phyloP scores from a whole-genome alignment of 2,329 filamentous ascomycete species.

The Aspergillus brunneoviolaceus region DNA sequence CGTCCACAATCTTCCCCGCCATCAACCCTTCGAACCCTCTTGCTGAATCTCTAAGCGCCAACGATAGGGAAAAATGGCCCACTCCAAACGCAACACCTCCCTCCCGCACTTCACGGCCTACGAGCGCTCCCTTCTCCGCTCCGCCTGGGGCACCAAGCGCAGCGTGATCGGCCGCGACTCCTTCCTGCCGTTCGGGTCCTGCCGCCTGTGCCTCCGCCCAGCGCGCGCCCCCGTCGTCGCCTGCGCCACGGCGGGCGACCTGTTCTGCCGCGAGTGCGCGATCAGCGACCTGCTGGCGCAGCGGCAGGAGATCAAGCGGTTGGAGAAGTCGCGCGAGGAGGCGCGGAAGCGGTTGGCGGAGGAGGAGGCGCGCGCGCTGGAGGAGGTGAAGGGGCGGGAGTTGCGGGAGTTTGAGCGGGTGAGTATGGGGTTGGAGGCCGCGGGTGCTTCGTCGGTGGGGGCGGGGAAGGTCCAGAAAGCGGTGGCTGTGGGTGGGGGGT shows the following conservation, averaged over 20 bases:
- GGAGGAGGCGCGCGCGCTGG: slow-evolving; percentile 60
- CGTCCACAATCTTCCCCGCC: too few species aligned
- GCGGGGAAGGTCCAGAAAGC: too few species aligned
- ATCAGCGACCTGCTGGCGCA: slow-evolving; percentile 88
- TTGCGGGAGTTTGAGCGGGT: slow-evolving; percentile 81
- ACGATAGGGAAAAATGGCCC: slow-evolving; percentile 36
- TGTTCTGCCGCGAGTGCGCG: slow-evolving; percentile 95
- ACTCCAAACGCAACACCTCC: slow-evolving; percentile 81
- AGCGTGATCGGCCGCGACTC: slow-evolving; percentile 87
- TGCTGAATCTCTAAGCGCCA: too few species aligned
- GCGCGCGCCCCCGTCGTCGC: slow-evolving; percentile 83
- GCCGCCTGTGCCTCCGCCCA: slow-evolving; percentile 79
- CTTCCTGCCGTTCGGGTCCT: slow-evolving; percentile 87
- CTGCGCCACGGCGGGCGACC: slow-evolving; percentile 73
- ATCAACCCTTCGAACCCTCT: too few species aligned
- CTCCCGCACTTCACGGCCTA: slow-evolving; percentile 91
- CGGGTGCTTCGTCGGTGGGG: too few species aligned
- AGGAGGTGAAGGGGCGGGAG: slow-evolving; percentile 68
- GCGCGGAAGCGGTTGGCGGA: slow-evolving; percentile 63
- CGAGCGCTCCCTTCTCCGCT: slow-evolving; percentile 79
- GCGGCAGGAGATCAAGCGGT: slow-evolving; percentile 82
- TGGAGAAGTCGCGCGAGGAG: slow-evolving; percentile 65
- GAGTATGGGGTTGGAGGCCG: slow-evolving; percentile 63
- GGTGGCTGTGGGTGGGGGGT: too few species aligned
- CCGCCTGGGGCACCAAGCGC: slow-evolving; percentile 75